Evolutionary conservation across 495 filamentous ascomycete species (phyloP).

Genomic region (Filosporella fistucella): DNA sequence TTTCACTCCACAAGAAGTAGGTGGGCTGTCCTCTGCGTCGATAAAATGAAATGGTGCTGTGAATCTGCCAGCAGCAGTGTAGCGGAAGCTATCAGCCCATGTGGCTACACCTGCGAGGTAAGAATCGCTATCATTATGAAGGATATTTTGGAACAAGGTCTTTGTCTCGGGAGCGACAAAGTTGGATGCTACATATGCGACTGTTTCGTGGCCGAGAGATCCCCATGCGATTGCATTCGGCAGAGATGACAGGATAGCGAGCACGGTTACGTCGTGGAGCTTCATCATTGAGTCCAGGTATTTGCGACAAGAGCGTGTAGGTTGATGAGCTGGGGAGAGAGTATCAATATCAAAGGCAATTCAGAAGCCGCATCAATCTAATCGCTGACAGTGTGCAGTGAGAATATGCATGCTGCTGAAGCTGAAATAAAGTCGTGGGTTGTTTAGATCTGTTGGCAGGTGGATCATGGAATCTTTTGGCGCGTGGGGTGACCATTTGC

Average conservation of each 20-base stretch:
- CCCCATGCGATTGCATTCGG: conserved; percentile 42
- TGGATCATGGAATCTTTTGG: no score
- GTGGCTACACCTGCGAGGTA: conserved; percentile 57
- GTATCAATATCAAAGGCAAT: neutral
- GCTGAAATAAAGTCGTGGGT: no score
- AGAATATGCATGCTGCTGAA: no score
- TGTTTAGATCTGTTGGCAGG: no score
- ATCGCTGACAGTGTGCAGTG: no score
- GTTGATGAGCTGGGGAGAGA: neutral
- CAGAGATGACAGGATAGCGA: neutral
- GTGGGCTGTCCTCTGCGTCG: conserved; percentile 63
- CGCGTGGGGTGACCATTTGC: no score
- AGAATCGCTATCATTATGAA: conserved; percentile 42
- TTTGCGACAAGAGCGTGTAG: no score
- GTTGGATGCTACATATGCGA: conserved; percentile 48
- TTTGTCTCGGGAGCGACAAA: conserved; percentile 41
- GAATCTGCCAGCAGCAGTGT: conserved; percentile 36
- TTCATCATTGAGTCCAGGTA: no score
- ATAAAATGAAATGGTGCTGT: conserved; percentile 63
- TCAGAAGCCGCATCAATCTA: no score
- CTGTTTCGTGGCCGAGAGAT: conserved; percentile 53
- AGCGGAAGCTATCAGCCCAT: conserved; percentile 56
- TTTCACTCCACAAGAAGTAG: conserved; percentile 51
- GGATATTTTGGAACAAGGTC: conserved; percentile 41
- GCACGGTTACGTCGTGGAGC: neutral